Evolutionary conservation across 2,329 filamentous ascomycete genomes (phyloP), one percentile per base, ranked within the genome.

Genomic region (Aspergillus sclerotialis): DNA sequence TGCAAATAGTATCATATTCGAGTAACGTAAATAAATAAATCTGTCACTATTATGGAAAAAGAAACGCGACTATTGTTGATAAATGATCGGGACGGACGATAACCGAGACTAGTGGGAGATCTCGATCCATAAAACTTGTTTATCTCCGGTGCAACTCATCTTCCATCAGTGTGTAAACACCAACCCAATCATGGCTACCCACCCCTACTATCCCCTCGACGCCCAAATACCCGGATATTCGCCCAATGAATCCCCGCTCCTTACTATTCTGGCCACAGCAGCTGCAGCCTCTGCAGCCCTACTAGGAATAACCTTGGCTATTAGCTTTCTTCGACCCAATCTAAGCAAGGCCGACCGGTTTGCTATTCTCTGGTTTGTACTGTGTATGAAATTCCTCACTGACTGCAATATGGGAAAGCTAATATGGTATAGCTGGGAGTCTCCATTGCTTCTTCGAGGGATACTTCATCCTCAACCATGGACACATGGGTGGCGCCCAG

Each of bases 401-500:
- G n/a, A n/a, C n/a, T n/a, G n/a, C n/a, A n/a, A n/a, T n/a, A n/a
- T n/a, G n/a, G n/a, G n/a, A n/a, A n/a, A n/a, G n/a, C n/a, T 16
- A 31, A 13, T 9, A n/a, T 30, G 12, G n/a, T 26, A 17, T 12
- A 69, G 67, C 62, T 38, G 67, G 67, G 26, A 58, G 50, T 14
- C 54, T 94, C 24, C 88, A 94, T 62, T 71, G 82, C 36, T 80
- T 83, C 52, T 94, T 94, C 58, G 87, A 94, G 66, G 84, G 82
- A 24, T 94, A 93, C 60, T 93, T 87, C 55, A 72, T 88, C 42
- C 60, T 75, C 43, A 78, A 89, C 55, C 82, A 85, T 56, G 62
- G 67, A 14, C 67, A 64, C 15, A 72, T 94, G 56, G 76, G 79
- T 0, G 67, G 73, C 8, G 76, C 76, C 39, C 81, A 87, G 55